Percentiles rank a stretch among this genome's conserved stretches.
Evolutionary conservation across 768 basidiomycete species (phyloP).

Genomic region (Mycena sanguinolenta): DNA sequence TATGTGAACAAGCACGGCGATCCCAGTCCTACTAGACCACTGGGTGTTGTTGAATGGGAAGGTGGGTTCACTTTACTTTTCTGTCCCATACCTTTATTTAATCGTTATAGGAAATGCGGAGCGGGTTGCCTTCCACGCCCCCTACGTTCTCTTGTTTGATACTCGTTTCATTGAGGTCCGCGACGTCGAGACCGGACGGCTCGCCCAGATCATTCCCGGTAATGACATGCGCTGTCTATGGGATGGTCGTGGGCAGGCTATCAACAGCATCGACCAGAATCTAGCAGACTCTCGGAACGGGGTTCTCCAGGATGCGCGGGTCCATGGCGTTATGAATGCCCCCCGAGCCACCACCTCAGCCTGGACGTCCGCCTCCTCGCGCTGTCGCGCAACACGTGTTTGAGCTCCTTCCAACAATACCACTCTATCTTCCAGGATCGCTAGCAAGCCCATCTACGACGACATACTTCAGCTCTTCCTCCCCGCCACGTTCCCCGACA

Average conservation of each 20-base stretch:
- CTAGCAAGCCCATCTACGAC: slow-evolving; percentile 38
- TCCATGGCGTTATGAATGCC: slow-evolving; percentile 89
- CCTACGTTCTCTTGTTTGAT: slow-evolving; percentile 91
- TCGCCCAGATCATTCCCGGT: slow-evolving; percentile 87
- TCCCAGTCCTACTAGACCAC: slow-evolving; percentile 68
- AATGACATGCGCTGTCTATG: slow-evolving; percentile 88
- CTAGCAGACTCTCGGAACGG: slow-evolving; percentile 64
- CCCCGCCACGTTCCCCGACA: slow-evolving; percentile 33
- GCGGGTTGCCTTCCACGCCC: slow-evolving; percentile 89
- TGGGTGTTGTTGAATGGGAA: slow-evolving; percentile 93
- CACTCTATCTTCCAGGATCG: slow-evolving; percentile 69
- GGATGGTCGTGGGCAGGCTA: slow-evolving; percentile 78
- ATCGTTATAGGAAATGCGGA: slow-evolving; percentile 72
- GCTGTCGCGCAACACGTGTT: slow-evolving; percentile 80
- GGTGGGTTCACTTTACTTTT: slow-evolving; percentile 46
- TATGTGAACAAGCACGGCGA: slow-evolving; percentile 95
- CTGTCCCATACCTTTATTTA: neutral
- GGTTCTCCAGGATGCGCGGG: slow-evolving; percentile 81
- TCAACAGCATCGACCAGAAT: slow-evolving; percentile 77
- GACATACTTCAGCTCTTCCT: slow-evolving; percentile 36
- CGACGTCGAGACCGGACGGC: slow-evolving; percentile 82
- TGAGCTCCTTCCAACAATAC: slow-evolving; percentile 83
- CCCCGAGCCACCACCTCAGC: slow-evolving; percentile 56
- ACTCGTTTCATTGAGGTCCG: slow-evolving; percentile 92
- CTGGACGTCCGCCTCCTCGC: slow-evolving; percentile 55